Base-by-base conservation (phyloP, 2,329 filamentous ascomycete species). In the Leptographium wingfieldii region DNA sequence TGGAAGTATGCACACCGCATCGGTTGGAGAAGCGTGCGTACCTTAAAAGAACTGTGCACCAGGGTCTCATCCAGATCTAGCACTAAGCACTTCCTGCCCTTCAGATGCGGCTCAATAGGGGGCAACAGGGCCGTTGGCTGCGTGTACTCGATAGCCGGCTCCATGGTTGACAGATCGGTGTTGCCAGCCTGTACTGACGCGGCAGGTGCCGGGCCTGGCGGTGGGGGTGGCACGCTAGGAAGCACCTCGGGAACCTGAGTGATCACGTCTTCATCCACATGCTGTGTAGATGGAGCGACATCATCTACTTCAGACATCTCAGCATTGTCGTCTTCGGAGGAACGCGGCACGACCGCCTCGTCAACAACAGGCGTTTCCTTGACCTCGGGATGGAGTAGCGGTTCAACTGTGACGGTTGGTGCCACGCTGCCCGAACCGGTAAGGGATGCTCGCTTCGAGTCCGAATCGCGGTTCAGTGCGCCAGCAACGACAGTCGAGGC, bases 21-120 rank as follows among this genome's bases (percentile, higher is more conserved):
- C 12, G 16, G 38, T 16, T 3, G 12, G 14, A 14, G 14, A 10
- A 29, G 3, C 14, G 12, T 7, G 66, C 77, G 66, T 74, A 95
- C 92, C 83, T 99, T 99, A 76, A 99, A 99, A 67, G 94, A 97
- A 73, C 94, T 97, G 76, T 99, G 94, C 29, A 99, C 94, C 58
- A 99, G 76, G 1, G 94, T 99, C 73, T 99, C 94, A 67, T 99
- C 94, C 63, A 99, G 77, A 76, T 99, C 94, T 54, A 99, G 80
- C 22, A 99, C 92, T 49, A 99, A 77, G 68, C 94, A 99, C 73
- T 99, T 99, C 69, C 89, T 86, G 33, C 91, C 90, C 72, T 87
- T 85, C 67, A 94, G 84, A 66, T 89, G 86, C 31, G 90, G 86
- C 49, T 85, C 79, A 65, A 92, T 82, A 0, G 92, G 86, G n/a